These are phyloP conservation scores for Cenchrus purpureus DNA, from an alignment of 176 grass and related monocot genomes.

Conservation along the genomic window DNA sequence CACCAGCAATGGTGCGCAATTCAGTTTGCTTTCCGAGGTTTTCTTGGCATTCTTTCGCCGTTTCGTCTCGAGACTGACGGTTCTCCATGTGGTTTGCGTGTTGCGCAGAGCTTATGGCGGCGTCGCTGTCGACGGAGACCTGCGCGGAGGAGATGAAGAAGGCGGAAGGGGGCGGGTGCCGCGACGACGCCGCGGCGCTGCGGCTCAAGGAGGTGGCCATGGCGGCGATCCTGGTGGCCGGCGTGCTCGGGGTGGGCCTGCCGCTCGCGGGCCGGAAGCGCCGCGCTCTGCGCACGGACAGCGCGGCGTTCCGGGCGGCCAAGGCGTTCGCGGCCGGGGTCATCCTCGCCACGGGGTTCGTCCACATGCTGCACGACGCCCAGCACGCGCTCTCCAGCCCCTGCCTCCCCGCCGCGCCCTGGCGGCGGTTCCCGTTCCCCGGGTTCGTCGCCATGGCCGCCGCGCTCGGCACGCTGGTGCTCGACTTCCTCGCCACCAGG, in stretches of 20 bases:
- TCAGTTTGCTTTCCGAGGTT: not conserved
- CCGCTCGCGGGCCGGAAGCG: constrained; percentile 66
- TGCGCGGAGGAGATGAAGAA: constrained; percentile 51
- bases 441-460: constrained; percentile 85
- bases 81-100: not conserved
- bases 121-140: constrained; percentile 61
- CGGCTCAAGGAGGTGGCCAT: constrained; percentile 68
- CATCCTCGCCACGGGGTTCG: constrained; percentile 86
- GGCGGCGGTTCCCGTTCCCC: constrained; percentile 71
- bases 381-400: constrained; percentile 55
- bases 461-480: constrained; percentile 70
- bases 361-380: constrained; percentile 82
- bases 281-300: constrained; percentile 57
- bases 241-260: constrained; percentile 57
- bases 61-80: not conserved
- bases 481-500: constrained; percentile 71
- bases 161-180: constrained; percentile 45
- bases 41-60: not conserved
- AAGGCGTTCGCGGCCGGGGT: constrained; percentile 83
- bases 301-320: constrained; percentile 47
- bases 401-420: constrained; percentile 56
- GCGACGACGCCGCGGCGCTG: constrained; percentile 51
- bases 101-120: constrained; percentile 45
- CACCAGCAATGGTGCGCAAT: constrained; percentile 35
- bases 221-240: constrained; percentile 55